These are phyloP conservation scores for Spatholobus suberectus DNA, from an alignment of 306 rosid species.

Conservation along the genomic window DNA sequence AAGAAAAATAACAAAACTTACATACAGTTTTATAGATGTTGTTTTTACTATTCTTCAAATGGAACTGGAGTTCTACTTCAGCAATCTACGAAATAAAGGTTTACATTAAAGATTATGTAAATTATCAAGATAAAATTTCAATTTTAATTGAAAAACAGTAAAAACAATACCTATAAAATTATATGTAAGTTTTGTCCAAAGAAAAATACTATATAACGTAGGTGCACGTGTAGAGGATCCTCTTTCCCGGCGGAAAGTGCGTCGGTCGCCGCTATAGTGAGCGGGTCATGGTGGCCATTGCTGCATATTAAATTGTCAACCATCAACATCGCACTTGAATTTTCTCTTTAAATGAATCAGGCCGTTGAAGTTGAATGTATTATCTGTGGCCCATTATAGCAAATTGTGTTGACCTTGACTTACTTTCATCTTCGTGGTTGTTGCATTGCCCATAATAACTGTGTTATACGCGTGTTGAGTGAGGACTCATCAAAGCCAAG, in stretches of 20 bases:
- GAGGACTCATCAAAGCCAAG: neutral
- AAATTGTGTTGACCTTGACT: conserved; percentile 23
- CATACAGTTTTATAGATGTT: too few relatives aligned
- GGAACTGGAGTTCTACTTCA: too few relatives aligned
- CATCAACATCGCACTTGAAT: neutral
- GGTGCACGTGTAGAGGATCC: conserved; percentile 49
- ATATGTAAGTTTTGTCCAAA: too few relatives aligned
- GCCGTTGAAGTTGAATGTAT: neutral
- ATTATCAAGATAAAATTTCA: too few relatives aligned
- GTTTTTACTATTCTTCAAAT: too few relatives aligned
- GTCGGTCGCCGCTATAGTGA: conserved; percentile 41
- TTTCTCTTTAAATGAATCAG: neutral
- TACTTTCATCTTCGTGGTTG: conserved; percentile 7
- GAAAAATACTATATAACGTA: too few relatives aligned
- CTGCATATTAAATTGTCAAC: conserved; percentile 28
- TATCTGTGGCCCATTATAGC: neutral
- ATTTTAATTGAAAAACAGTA: too few relatives aligned
- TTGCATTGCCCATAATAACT: conserved; percentile 11
- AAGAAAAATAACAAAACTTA: too few relatives aligned
- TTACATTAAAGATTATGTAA: too few relatives aligned
- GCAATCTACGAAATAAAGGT: too few relatives aligned
- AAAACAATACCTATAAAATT: too few relatives aligned
- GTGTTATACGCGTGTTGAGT: neutral
- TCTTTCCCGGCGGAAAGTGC: conserved; percentile 51
- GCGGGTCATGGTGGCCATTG: conserved; percentile 43